Evolutionary conservation across 78 protist genomes (phyloP).

Genomic region (Acrasis kona): DNA sequence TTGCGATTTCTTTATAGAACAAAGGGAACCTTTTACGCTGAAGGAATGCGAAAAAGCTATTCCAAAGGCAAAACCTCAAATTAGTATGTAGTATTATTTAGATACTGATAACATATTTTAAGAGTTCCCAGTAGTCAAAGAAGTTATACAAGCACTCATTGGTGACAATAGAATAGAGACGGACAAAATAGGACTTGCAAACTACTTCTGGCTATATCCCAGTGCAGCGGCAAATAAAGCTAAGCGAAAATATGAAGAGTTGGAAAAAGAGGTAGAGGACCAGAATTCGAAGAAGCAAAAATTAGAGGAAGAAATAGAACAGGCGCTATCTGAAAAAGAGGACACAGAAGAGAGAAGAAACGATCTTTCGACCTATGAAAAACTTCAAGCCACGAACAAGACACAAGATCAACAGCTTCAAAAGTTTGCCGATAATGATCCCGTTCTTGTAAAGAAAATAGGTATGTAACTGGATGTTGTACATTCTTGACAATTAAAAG

Average conservation of each 20-base stretch:
- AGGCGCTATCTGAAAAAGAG: neutral
- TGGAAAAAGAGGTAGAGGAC: neutral
- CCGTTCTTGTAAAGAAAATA: no score
- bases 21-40: neutral
- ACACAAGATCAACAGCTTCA: no score
- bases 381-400: no score
- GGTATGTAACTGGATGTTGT: no score
- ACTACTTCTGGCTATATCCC: neutral
- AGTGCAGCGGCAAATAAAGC: neutral
- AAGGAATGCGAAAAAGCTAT: neutral
- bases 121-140: neutral
- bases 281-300: neutral
- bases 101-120: no score
- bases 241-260: neutral
- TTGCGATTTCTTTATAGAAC: neutral
- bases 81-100: no score
- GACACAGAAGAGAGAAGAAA: neutral
- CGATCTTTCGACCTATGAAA: no score
- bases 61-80: neutral
- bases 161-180: neutral
- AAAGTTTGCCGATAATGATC: no score
- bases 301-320: neutral
- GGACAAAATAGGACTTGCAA: neutral
- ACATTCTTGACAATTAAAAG: neutral
- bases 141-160: neutral